These are phyloP conservation scores for Chrysoporthe deuterocubensis DNA, from an alignment of 2,329 filamentous ascomycete species.

Conservation along the genomic window DNA sequence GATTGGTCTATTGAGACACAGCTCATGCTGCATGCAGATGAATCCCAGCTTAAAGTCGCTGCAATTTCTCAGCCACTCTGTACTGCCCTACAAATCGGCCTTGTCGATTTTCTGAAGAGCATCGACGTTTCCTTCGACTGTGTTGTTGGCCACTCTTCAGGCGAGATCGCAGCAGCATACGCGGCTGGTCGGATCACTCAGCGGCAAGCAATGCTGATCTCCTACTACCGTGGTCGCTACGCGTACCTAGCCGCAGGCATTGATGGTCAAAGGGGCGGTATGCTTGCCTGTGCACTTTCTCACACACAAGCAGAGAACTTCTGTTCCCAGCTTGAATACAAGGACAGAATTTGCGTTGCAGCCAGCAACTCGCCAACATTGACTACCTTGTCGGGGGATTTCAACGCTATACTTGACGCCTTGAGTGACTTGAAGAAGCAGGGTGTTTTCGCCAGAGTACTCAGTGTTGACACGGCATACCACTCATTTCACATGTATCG, in stretches of 20 bases:
- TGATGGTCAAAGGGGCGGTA: constrained; percentile 35
- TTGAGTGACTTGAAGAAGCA: constrained; percentile 30
- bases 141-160: constrained; percentile 47
- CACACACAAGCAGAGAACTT: constrained; percentile 35
- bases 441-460: constrained; percentile 40
- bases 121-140: constrained; percentile 36
- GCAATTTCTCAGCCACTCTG: constrained; percentile 55
- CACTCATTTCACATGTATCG: constrained; percentile 53
- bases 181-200: constrained; percentile 42
- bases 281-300: constrained; percentile 42
- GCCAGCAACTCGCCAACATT: constrained; percentile 39
- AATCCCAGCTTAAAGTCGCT: constrained; percentile 41
- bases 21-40: constrained; percentile 36
- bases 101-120: constrained; percentile 36
- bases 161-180: constrained; percentile 51
- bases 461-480: constrained; percentile 52
- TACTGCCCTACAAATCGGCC: constrained; percentile 57
- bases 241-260: constrained; percentile 34
- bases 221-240: constrained; percentile 46
- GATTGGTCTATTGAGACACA: constrained; percentile 41
- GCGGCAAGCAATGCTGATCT: constrained; percentile 44
- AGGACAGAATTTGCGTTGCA: constrained; percentile 36
- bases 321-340: constrained; percentile 32
- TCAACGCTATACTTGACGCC: constrained; percentile 35
- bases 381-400: constrained; percentile 44